Conservation (phyloP, 1,284 basidiomycete species). For the Naganishia sp. region DNA sequence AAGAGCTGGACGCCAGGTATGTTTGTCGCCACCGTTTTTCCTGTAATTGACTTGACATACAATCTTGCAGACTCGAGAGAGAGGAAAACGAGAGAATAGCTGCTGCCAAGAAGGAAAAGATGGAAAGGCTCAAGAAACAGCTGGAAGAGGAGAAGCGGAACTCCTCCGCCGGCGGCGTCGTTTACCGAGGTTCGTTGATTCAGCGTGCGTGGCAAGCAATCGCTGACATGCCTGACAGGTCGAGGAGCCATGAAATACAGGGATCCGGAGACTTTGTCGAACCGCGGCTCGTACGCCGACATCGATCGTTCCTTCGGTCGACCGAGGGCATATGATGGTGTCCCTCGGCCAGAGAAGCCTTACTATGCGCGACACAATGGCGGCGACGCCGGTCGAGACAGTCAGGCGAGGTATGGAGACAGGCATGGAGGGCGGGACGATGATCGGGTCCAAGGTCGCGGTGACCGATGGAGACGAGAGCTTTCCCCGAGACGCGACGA, state of each 20-base stretch:
- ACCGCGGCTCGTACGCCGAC: slow-evolving; percentile 5
- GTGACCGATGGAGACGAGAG: slow-evolving; percentile 15
- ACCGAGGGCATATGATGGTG: slow-evolving; percentile 21
- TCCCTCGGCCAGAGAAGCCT: slow-evolving; percentile 11
- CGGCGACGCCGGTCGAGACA: neutral
- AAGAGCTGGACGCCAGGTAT: slow-evolving; percentile 51
- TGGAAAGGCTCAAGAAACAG: slow-evolving; percentile 43
- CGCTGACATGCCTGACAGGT: slow-evolving; percentile 37
- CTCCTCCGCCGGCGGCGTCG: slow-evolving; percentile 44
- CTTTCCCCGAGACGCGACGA: slow-evolving; percentile 14
- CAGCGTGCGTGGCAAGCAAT: no score
- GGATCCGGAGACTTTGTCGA: slow-evolving; percentile 44
- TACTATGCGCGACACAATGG: slow-evolving; percentile 1
- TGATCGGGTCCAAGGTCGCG: slow-evolving; percentile 27
- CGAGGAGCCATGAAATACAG: slow-evolving; percentile 53
- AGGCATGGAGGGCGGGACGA: slow-evolving; percentile 19
- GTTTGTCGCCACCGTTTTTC: neutral
- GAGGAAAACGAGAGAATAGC: slow-evolving; percentile 53
- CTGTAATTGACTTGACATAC: neutral
- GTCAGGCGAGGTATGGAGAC: neutral
- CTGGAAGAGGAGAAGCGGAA: slow-evolving; percentile 42
- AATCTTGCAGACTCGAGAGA: slow-evolving; percentile 43
- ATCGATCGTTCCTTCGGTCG: slow-evolving; percentile 8
- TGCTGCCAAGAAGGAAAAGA: slow-evolving; percentile 39
- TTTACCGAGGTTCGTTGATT: slow-evolving; percentile 47